Conservation (phyloP, 1,139 yeast genomes). For the Entelexis sorbosivorans region DNA sequence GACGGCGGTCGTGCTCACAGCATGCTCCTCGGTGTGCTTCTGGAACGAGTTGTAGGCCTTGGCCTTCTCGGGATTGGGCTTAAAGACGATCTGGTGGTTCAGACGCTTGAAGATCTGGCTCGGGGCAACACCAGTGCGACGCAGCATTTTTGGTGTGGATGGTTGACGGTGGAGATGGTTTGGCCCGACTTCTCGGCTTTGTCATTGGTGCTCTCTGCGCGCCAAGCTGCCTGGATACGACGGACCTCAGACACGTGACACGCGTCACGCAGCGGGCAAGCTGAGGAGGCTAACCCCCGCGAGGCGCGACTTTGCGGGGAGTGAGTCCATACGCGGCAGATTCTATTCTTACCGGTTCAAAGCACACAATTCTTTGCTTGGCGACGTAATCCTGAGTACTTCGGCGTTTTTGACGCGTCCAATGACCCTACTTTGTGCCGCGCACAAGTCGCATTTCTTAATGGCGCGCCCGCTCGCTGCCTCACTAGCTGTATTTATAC, state of each 20-base stretch:
- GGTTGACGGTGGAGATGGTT: background rate
- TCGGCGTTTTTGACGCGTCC: too few relatives aligned
- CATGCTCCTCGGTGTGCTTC: constrained; percentile 66
- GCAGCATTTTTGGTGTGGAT: constrained; percentile 14
- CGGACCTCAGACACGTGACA: background rate
- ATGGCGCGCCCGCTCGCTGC: too few relatives aligned
- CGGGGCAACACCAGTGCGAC: constrained; percentile 14
- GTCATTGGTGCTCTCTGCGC: background rate
- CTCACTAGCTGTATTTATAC: too few relatives aligned
- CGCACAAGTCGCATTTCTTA: too few relatives aligned
- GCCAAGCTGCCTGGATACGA: constrained; percentile 1
- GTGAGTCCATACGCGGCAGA: too few relatives aligned
- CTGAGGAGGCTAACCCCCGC: too few relatives aligned
- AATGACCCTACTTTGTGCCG: too few relatives aligned
- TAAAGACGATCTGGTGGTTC: constrained; percentile 32
- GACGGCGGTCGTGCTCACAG: constrained; percentile 56
- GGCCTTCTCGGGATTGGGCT: constrained; percentile 44
- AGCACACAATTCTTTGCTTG: too few relatives aligned
- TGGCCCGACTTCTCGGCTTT: background rate
- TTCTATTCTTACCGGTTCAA: too few relatives aligned
- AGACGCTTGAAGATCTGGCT: constrained; percentile 19
- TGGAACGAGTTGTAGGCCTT: constrained; percentile 40
- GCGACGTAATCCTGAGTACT: too few relatives aligned
- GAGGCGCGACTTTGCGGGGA: too few relatives aligned
- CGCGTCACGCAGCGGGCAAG: too few relatives aligned